Evolutionary conservation across 352 stramenopile species (phyloP), one percentile per base, ranked within the genome.

Genomic region (Halophytophthora polymorphica): DNA sequence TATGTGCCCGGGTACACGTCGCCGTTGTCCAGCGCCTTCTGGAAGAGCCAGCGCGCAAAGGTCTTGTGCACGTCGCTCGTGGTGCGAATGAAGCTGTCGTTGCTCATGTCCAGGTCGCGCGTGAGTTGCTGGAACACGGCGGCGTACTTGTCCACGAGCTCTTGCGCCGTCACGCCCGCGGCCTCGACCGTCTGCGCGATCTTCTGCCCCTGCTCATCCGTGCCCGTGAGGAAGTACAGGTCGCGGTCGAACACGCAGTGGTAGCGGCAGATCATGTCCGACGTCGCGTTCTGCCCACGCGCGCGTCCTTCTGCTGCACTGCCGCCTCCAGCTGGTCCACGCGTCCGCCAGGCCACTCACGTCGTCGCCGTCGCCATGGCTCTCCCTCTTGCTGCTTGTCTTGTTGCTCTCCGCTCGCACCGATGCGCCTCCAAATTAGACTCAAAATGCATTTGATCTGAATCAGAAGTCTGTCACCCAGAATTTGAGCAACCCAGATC

Each of bases 201-300:
- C 81, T 99, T 99, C 77, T 99, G 96, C 13, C 97, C 97, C 65
- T 99, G 97, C 73, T 99, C 97, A 76, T 99, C 97, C 11, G 97
- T 96, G 29, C 83, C 83, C 38, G 85, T 95, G 37, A 95, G 64
- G 65, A 95, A 95, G 55, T 78, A 90, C 36, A 91, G 80, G 38
- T 94, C 75, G 31, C 84, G 74, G 8, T 88, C 90, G 53, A 90
- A 93, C 50, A 69, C 64, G 50, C 97, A 90, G 50, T 98, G 80
- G 69, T 98, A 99, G 18, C 97, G 86, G 35, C 79, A 82, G 59
- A 99, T 93, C n/a, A 98, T 93, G 75, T 99, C 97, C 13, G 95
- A 73, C 35, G 94, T 97, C 36, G 97, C 82, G 45, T 95, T 98
- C 73, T 99, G 39, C 48, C 54, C 38, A 73, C 66, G 45, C 64